Conservation (phyloP, 257 asterid genomes). For the Przewalskia tangutica region DNA sequence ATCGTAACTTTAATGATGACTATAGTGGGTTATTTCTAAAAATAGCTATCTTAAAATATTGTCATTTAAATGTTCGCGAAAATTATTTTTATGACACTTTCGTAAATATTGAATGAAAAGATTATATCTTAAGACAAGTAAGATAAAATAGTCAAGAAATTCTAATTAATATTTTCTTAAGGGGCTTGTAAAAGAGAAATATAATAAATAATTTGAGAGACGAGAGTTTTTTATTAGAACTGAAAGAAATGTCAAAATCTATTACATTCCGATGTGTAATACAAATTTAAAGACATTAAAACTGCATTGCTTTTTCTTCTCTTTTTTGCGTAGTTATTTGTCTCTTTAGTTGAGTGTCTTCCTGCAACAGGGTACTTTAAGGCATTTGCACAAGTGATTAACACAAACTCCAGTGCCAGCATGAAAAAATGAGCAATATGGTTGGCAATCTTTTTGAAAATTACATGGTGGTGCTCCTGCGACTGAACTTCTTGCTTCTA, state of each 20-base stretch:
- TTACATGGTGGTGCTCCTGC: background rate
- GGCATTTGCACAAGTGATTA: background rate
- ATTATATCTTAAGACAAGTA: too few relatives aligned
- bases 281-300: background rate
- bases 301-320: background rate
- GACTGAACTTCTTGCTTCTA: background rate
- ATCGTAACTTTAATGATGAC: too few relatives aligned
- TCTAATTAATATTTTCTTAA: too few relatives aligned
- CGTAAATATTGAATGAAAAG: too few relatives aligned
- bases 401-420: background rate
- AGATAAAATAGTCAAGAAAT: too few relatives aligned
- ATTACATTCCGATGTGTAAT: background rate
- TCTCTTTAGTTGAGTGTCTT: background rate
- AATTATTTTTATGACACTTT: too few relatives aligned
- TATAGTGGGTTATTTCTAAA: too few relatives aligned
- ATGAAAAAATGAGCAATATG: background rate
- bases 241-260: background rate
- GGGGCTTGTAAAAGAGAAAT: too few relatives aligned
- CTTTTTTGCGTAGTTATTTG: background rate
- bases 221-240: background rate
- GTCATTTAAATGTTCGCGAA: too few relatives aligned
- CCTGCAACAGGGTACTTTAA: background rate
- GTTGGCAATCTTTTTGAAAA: background rate
- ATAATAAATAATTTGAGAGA: too few relatives aligned
- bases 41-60: too few relatives aligned